Conservation (phyloP, 2,329 filamentous ascomycete species). For the Xylariaceae sp. region DNA sequence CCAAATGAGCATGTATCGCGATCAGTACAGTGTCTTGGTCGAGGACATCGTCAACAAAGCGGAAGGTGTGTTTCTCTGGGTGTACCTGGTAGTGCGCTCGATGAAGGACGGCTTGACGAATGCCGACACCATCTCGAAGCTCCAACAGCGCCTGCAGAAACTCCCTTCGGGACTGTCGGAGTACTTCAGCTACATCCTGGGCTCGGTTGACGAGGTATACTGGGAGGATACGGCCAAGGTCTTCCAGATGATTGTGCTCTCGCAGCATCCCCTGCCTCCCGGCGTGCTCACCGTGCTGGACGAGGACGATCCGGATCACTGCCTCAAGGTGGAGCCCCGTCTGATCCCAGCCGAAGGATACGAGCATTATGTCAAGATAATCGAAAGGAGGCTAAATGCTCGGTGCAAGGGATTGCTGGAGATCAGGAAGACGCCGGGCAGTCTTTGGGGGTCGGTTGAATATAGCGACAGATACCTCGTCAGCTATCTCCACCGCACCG, state of each 20-base stretch:
- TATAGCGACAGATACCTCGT: not conserved
- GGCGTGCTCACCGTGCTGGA: conserved; percentile 3
- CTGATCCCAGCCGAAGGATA: not conserved
- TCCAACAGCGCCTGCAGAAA: not conserved
- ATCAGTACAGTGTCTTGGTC: not conserved
- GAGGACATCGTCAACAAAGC: conserved; percentile 3
- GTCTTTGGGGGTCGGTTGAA: not conserved
- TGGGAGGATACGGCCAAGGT: conserved; percentile 3
- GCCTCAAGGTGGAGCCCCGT: not conserved
- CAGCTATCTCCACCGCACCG: conserved; percentile 2
- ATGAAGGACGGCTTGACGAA: conserved; percentile 1
- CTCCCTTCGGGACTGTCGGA: conserved; percentile 1
- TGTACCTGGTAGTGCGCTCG: not conserved
- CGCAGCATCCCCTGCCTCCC: not conserved
- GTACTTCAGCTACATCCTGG: conserved; percentile 2
- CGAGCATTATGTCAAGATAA: not conserved
- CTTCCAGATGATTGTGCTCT: not conserved
- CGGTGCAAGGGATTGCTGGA: conserved; percentile 2
- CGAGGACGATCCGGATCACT: not conserved
- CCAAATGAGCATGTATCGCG: not conserved
- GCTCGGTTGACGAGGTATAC: conserved; percentile 1
- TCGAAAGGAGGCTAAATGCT: conserved; percentile 1
- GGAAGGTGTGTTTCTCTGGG: conserved; percentile 2
- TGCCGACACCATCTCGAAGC: conserved; percentile 11
- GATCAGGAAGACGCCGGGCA: conserved; percentile 1